Evolutionary conservation across 2,329 filamentous ascomycete species (phyloP).

Genomic region (Ustulina deusta): DNA sequence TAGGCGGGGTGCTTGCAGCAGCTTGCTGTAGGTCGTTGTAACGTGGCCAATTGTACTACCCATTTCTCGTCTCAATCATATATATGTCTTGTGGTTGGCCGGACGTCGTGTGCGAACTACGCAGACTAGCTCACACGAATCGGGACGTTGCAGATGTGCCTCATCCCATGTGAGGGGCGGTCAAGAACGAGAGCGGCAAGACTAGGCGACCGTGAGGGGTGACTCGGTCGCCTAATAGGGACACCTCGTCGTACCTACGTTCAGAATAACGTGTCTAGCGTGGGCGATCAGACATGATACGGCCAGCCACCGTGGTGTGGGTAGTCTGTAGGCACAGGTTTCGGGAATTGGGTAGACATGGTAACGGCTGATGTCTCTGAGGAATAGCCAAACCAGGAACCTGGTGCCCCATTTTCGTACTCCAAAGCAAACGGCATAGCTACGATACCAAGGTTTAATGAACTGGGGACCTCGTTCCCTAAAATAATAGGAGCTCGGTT

Average conservation of each 20-base stretch:
- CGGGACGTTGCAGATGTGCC: constrained; percentile 31
- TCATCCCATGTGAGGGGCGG: constrained; percentile 19
- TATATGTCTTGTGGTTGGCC: constrained; percentile 21
- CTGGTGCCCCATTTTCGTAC: constrained; percentile 11
- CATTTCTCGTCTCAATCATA: constrained; percentile 8
- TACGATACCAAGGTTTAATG: not conserved
- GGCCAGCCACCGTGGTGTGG: constrained; percentile 1
- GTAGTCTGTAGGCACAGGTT: constrained; percentile 26
- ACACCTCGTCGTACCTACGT: constrained; percentile 4
- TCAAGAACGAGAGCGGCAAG: constrained; percentile 14
- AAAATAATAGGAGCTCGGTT: not conserved
- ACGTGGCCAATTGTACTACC: constrained; percentile 14
- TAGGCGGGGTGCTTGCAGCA: constrained; percentile 37
- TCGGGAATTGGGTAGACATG: constrained; percentile 12
- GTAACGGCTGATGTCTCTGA: constrained; percentile 2
- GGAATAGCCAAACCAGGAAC: not conserved
- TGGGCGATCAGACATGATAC: not conserved
- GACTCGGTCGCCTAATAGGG: not conserved
- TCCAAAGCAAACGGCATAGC: constrained; percentile 1
- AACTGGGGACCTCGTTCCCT: not conserved
- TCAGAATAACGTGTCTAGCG: not conserved
- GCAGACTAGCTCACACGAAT: constrained; percentile 14
- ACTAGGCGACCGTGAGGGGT: not conserved
- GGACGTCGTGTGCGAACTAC: not conserved
- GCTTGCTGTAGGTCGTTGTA: constrained; percentile 24